phyloP scores from a whole-genome alignment of 495 filamentous ascomycete species.

The Tuber aestivum region DNA sequence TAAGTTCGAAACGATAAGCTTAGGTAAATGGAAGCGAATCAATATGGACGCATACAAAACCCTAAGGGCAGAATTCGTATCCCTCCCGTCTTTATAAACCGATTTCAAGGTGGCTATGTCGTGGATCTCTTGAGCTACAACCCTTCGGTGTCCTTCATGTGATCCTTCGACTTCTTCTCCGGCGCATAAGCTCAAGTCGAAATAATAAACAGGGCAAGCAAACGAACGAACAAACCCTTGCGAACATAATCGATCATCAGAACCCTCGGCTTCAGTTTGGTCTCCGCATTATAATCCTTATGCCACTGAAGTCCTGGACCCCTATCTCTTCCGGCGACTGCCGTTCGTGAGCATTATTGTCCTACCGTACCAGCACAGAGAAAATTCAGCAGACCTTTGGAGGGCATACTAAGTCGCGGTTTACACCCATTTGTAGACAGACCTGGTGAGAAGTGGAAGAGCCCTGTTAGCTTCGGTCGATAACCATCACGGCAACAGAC shows the following conservation, averaged over 20 bases:
- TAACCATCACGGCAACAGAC: not conserved
- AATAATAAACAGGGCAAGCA: not conserved
- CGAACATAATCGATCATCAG: constrained; percentile 47
- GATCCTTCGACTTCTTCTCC: constrained; percentile 13
- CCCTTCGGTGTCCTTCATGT: constrained; percentile 44
- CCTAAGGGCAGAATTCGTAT: constrained; percentile 45
- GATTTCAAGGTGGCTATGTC: constrained; percentile 45
- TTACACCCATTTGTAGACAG: constrained; percentile 13
- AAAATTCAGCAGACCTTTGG: constrained; percentile 28
- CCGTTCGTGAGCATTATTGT: not conserved
- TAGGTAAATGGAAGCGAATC: not conserved
- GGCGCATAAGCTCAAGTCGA: not conserved
- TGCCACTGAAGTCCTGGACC: constrained; percentile 47
- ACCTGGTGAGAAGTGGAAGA: not conserved
- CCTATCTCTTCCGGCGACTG: constrained; percentile 19
- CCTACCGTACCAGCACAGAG: not conserved
- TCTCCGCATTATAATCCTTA: constrained; percentile 43
- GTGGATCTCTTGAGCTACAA: constrained; percentile 49
- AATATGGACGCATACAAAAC: constrained; percentile 45
- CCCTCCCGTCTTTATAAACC: constrained; percentile 45
- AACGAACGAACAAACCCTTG: constrained; percentile 29
- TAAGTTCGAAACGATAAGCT: not conserved
- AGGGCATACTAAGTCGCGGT: constrained; percentile 32
- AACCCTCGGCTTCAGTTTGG: constrained; percentile 40
- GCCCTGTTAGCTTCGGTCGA: constrained; percentile 7